Evolutionary conservation across 1,284 basidiomycete species (phyloP).

Genomic region (Erythrobasidium hasegawianum): DNA sequence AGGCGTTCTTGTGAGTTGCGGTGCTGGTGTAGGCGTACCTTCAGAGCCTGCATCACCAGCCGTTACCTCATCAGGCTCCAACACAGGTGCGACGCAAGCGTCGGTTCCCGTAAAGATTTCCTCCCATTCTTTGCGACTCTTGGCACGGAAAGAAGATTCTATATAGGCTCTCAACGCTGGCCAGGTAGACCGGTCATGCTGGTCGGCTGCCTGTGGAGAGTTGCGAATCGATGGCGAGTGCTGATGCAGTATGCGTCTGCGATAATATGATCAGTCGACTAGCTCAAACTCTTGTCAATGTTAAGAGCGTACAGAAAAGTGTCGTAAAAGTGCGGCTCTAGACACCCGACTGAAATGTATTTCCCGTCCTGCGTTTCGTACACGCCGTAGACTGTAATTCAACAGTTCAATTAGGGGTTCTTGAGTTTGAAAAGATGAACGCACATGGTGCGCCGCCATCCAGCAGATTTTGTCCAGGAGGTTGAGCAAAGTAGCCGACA

Average conservation of each 20-base stretch:
- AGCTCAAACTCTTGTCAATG: conserved; percentile 38
- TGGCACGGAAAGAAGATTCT: conserved; percentile 60
- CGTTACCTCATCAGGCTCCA: conserved; percentile 27
- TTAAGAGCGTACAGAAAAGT: conserved; percentile 53
- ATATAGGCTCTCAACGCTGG: conserved; percentile 60
- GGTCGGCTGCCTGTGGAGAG: conserved; percentile 50
- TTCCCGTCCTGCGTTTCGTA: conserved; percentile 68
- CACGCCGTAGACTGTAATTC: conserved; percentile 58
- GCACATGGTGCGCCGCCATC: conserved; percentile 70
- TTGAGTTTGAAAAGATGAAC: background rate
- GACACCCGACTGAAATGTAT: conserved; percentile 71
- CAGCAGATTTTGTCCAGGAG: conserved; percentile 55
- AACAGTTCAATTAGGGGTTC: background rate
- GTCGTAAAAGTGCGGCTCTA: conserved; percentile 67
- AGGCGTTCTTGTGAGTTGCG: conserved; percentile 46
- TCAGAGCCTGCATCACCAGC: conserved; percentile 36
- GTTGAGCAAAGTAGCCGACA: conserved; percentile 30
- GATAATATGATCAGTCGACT: conserved; percentile 38
- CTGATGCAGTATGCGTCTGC: conserved; percentile 38
- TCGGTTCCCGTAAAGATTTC: conserved; percentile 66
- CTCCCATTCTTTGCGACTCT: conserved; percentile 66
- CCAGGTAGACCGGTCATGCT: conserved; percentile 59
- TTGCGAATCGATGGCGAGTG: background rate
- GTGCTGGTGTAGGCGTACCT: conserved; percentile 46
- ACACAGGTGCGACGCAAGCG: conserved; percentile 68